phyloP scores from a whole-genome alignment of 495 filamentous ascomycete species.

The Tuber magnatum region DNA sequence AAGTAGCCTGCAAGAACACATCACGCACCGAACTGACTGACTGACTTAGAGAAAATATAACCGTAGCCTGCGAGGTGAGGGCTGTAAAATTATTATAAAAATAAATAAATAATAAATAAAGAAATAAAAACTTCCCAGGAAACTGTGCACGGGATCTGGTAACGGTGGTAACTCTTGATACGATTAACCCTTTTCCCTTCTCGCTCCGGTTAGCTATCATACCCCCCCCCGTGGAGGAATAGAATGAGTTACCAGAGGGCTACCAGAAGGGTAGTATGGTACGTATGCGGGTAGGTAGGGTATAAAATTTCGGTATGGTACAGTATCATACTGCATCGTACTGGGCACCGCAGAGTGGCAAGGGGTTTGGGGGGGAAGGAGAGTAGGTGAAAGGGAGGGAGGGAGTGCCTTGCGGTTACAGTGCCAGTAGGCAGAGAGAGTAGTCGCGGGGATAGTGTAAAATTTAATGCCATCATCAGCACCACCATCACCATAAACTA shows the following conservation, averaged over 20 bases:
- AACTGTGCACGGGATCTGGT: not conserved
- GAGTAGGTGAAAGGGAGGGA: not conserved
- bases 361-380: not conserved
- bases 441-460: not conserved
- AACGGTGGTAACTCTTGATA: not conserved
- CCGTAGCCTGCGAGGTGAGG: not conserved
- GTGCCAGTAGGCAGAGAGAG: not conserved
- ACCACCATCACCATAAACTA: conserved; percentile 10
- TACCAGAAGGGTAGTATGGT: not conserved
- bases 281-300: conserved; percentile 1
- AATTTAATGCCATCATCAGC: conserved; percentile 15
- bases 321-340: not conserved
- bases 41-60: not conserved
- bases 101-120: conserved; percentile 8
- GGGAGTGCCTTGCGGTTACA: not conserved
- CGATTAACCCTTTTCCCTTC: not conserved
- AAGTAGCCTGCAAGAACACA: conserved; percentile 3
- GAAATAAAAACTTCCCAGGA: not conserved
- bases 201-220: not conserved
- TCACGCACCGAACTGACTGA: not conserved
- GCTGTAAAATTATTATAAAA: not conserved
- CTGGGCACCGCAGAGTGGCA: not conserved
- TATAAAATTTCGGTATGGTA: not conserved
- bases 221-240: not conserved
- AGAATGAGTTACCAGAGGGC: not conserved